Percentiles rank a stretch among this genome's conserved stretches.
These are phyloP conservation scores for Rhodotorula sp. DNA, from an alignment of 1,284 basidiomycete species.

Conservation along the genomic window DNA sequence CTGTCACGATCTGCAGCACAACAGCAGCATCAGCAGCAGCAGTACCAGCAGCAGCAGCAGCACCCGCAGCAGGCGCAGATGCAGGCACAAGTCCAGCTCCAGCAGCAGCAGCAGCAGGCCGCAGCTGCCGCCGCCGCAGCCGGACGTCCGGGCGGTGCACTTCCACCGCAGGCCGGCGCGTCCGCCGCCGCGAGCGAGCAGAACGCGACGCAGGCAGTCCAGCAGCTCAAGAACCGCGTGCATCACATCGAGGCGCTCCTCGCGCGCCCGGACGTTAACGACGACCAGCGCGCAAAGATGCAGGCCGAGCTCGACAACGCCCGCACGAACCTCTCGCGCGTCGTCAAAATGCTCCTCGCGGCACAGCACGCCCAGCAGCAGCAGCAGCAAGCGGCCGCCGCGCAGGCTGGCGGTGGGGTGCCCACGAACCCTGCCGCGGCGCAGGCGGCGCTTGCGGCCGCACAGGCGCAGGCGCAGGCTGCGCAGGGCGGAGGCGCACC, in stretches of 20 bases:
- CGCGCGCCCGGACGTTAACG: conserved; percentile 28
- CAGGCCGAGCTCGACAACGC: conserved; percentile 37
- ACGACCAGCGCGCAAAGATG: conserved; percentile 34
- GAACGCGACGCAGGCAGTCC: conserved; percentile 37
- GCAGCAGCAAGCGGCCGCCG: conserved; percentile 5
- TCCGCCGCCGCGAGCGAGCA: conserved; percentile 16
- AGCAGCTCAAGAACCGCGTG: conserved; percentile 33
- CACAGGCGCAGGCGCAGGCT: background rate
- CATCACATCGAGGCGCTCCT: conserved; percentile 35
- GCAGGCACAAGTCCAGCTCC: conserved; percentile 6
- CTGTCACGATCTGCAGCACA: background rate
- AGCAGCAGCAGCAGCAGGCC: conserved; percentile 11
- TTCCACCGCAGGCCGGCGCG: background rate
- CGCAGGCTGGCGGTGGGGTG: background rate
- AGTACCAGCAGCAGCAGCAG: conserved; percentile 8
- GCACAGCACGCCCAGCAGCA: conserved; percentile 22
- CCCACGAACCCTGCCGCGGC: background rate
- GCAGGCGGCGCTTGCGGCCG: background rate
- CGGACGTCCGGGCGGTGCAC: background rate
- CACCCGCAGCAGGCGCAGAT: conserved; percentile 6
- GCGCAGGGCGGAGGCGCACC: background rate
- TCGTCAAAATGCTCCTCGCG: conserved; percentile 37
- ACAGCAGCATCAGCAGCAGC: conserved; percentile 15
- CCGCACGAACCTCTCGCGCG: conserved; percentile 26
- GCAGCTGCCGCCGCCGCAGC: background rate